Evolutionary conservation across 225 moss, liverwort and hornwort species (phyloP).

Genomic region (Pleurozium schreberi): DNA sequence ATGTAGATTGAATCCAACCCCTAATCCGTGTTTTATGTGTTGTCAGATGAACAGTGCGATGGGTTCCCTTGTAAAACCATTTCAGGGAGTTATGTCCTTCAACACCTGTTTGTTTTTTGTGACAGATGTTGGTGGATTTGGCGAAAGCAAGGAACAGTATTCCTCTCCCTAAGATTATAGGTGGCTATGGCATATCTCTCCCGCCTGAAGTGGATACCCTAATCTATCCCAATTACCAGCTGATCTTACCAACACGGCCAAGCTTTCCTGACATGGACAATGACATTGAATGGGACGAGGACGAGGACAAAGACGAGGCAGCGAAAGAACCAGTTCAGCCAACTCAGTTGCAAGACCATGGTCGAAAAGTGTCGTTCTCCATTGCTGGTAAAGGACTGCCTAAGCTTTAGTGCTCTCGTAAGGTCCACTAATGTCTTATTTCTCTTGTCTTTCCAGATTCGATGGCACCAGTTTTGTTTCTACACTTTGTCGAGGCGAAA

Average conservation of each 20-base stretch:
- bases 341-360: constrained; percentile 50
- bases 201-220: constrained; percentile 80
- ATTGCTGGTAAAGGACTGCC: constrained; percentile 53
- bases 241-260: constrained; percentile 55
- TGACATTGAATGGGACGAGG: constrained; percentile 58
- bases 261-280: constrained; percentile 46
- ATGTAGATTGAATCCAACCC: neutral
- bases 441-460: neutral
- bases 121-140: constrained; percentile 79
- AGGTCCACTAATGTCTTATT: neutral
- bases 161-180: constrained; percentile 80
- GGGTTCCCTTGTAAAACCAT: neutral
- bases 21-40: neutral
- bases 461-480: neutral
- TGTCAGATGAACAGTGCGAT: neutral
- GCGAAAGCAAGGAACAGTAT: constrained; percentile 79
- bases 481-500: neutral
- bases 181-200: constrained; percentile 58
- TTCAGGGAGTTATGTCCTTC: neutral
- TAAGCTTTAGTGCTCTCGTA: constrained; percentile 25
- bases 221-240: constrained; percentile 82
- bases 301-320: constrained; percentile 39
- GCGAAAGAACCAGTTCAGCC: constrained; percentile 48
- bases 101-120: neutral
- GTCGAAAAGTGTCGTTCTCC: constrained; percentile 82